Conservation (phyloP, 176 grass and related monocot genomes). For the Typha latifolia region DNA sequence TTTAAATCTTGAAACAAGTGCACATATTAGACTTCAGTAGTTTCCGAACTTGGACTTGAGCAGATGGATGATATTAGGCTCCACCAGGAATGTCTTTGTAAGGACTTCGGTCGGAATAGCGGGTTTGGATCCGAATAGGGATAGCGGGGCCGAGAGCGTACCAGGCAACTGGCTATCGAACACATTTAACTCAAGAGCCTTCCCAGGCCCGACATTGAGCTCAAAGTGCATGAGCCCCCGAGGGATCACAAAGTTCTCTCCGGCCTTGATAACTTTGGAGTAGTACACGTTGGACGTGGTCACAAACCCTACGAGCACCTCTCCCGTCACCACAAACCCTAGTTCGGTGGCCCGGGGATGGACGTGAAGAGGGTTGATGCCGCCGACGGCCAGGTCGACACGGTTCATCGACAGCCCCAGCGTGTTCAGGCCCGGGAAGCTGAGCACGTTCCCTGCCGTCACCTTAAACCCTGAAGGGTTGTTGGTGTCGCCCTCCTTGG, state of each 20-base stretch:
- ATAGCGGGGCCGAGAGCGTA: conserved; percentile 24
- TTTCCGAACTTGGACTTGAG: conserved; percentile 50
- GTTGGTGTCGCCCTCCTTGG: conserved; percentile 26
- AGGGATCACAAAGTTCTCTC: conserved; percentile 48
- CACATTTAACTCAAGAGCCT: conserved; percentile 30
- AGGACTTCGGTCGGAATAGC: conserved; percentile 43
- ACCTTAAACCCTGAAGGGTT: conserved; percentile 40
- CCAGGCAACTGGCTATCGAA: conserved; percentile 62
- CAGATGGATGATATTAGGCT: conserved; percentile 23
- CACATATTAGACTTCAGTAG: not conserved
- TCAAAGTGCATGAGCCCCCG: conserved; percentile 60
- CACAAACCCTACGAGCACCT: not conserved
- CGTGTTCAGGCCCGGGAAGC: conserved; percentile 53
- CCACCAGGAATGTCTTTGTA: conserved; percentile 38
- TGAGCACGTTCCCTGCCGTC: conserved; percentile 23
- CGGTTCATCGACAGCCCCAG: conserved; percentile 72
- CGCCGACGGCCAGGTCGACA: conserved; percentile 43
- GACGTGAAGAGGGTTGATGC: conserved; percentile 51
- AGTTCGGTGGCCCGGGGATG: conserved; percentile 55
- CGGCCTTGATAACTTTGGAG: conserved; percentile 35
- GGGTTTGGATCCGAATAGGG: conserved; percentile 46
- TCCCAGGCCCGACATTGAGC: conserved; percentile 37
- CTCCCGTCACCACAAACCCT: conserved; percentile 23
- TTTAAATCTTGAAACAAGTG: too few species aligned
- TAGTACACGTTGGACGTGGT: conserved; percentile 25